Conservation (phyloP, 2,329 filamentous ascomycete genomes). For the Trichoderma atrobrunneum region DNA sequence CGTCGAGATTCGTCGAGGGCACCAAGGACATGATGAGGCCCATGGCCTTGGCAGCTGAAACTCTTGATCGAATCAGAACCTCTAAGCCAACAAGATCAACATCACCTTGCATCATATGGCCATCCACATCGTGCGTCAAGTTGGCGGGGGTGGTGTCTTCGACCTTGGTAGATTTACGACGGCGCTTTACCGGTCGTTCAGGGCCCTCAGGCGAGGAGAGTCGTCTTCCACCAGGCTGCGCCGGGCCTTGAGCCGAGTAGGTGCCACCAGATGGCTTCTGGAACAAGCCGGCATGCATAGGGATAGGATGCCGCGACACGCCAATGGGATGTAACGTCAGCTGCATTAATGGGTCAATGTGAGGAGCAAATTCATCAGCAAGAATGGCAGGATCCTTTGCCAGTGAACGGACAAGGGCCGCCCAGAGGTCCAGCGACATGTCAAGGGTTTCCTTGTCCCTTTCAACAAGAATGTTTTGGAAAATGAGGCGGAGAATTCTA, state of each 20-base stretch:
- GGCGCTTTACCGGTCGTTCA: conserved; percentile 68
- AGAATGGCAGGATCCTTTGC: conserved; percentile 63
- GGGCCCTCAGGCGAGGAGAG: conserved; percentile 52
- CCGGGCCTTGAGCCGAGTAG: conserved; percentile 57
- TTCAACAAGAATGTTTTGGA: conserved; percentile 94
- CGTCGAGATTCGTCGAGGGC: conserved; percentile 59
- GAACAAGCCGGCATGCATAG: conserved; percentile 87
- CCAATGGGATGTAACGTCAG: conserved; percentile 89
- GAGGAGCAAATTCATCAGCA: conserved; percentile 67
- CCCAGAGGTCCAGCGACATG: conserved; percentile 85
- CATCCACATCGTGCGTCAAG: conserved; percentile 93
- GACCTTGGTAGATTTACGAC: conserved; percentile 79
- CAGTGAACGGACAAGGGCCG: conserved; percentile 68
- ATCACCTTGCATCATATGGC: conserved; percentile 96
- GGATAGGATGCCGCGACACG: conserved; percentile 82
- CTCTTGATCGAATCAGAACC: conserved; percentile 80
- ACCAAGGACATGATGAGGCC: conserved; percentile 78
- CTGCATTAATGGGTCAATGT: conserved; percentile 78
- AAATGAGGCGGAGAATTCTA: conserved; percentile 81
- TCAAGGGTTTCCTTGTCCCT: conserved; percentile 79
- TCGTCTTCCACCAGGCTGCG: conserved; percentile 44
- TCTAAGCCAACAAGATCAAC: conserved; percentile 92
- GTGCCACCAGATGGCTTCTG: conserved; percentile 89
- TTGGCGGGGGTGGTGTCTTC: conserved; percentile 62
- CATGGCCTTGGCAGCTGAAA: conserved; percentile 82